Base-by-base conservation (phyloP, 2,329 filamentous ascomycete species). In the Alternaria incomplexa region DNA sequence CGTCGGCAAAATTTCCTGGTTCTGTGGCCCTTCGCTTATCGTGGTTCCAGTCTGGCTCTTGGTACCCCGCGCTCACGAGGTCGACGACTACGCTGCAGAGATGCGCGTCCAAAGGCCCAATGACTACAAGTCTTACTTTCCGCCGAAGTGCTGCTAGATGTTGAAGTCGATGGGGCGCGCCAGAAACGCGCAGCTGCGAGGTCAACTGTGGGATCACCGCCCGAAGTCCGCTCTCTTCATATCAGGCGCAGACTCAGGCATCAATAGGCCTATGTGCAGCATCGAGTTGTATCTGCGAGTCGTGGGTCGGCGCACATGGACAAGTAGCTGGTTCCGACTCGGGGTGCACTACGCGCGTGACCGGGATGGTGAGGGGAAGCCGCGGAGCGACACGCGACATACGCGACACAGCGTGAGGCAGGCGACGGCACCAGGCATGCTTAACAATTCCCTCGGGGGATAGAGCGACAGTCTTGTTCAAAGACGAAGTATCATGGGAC, bases 341-440 rank as follows among this genome's bases (percentile, higher is more conserved):
- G 22, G 59, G 48, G 28, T 46, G 55, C 22, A 58, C 32, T 46
- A 56, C 17, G 59, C 59, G 59, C 58, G 54, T 30, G 53, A 52
- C 56, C 60, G 60, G 60, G 60, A 54, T 59, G 53, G 36, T 61
- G 60, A 61, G 58, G 60, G 60, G 56, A 62, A 59, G 60, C 60
- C 56, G 56, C 58, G 46, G 53, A 61, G 40, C 58, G 45, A 61
- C 56, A 53, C 60, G 56, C 40, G 59, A 62, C 55, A 43, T 43
- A 62, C 59, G 59, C 59, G 59, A 62, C 59, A 44, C 45, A 17
- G 48, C 30, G 55, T 45, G 20, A 43, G 20, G 46, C 26, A 45
- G 4, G 40, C 17, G 32, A 20, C 11, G 15, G 40, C 25, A 54
- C 20, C 48, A 23, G 20, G 20, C 20, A 23, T 30, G 32, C 15